phyloP scores from a whole-genome alignment of 805 yeast species.

The Ogataea nitratoaversa region DNA sequence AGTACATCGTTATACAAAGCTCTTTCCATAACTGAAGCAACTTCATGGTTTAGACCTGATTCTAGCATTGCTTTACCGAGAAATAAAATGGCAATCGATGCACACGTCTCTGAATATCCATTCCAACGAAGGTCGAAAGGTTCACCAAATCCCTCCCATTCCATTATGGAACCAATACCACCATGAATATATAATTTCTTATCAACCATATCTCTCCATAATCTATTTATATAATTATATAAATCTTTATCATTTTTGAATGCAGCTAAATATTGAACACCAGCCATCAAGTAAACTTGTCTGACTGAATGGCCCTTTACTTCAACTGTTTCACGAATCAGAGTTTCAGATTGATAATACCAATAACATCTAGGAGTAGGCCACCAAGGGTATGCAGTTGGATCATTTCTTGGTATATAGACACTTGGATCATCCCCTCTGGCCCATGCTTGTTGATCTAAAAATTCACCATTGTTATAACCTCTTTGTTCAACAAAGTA shows the following conservation, averaged over 20 bases:
- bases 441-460: conserved; percentile 12
- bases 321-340: conserved; percentile 14
- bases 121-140: conserved; percentile 20
- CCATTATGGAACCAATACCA: conserved; percentile 21
- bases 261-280: conserved; percentile 19
- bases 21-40: conserved; percentile 20
- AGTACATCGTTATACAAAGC: conserved; percentile 22
- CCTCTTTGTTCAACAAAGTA: conserved; percentile 23
- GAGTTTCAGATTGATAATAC: conserved; percentile 22
- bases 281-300: conserved; percentile 20
- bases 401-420: conserved; percentile 4
- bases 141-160: conserved; percentile 27
- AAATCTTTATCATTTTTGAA: conserved; percentile 13
- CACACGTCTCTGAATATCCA: conserved; percentile 27
- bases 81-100: conserved; percentile 21
- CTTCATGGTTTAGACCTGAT: conserved; percentile 9
- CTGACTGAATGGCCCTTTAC: conserved; percentile 24
- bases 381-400: conserved; percentile 5
- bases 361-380: conserved; percentile 15
- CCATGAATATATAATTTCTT: conserved; percentile 22
- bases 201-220: conserved; percentile 21
- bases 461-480: conserved; percentile 17
- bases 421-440: conserved; percentile 16
- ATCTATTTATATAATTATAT: conserved; percentile 8
- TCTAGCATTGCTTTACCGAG: conserved; percentile 17